A percentile compares a stretch with the other conserved stretches of the same genome.
Evolutionary conservation across 1,284 basidiomycete species (phyloP).

Genomic region (Marasmius sp.): DNA sequence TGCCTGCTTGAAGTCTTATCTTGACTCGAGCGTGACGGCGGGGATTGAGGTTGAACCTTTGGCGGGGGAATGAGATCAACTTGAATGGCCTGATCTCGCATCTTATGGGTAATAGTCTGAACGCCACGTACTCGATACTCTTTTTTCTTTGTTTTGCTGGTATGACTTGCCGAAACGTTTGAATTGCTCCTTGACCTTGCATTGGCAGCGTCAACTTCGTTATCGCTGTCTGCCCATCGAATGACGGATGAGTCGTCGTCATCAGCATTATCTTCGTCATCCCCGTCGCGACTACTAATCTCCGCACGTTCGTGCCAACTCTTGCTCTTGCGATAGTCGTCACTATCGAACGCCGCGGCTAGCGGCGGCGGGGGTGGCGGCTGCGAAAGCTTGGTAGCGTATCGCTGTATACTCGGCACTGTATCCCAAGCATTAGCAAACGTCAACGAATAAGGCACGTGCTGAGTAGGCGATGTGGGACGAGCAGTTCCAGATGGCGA

Average conservation of each 20-base stretch:
- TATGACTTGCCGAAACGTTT: slow-evolving; percentile 32
- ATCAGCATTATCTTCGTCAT: slow-evolving; percentile 81
- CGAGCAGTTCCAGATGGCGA: slow-evolving; percentile 20
- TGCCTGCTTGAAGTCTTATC: background rate
- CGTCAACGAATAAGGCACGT: slow-evolving; percentile 54
- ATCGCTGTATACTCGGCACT: slow-evolving; percentile 75
- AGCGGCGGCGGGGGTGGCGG: slow-evolving; percentile 43
- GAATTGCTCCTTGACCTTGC: slow-evolving; percentile 38
- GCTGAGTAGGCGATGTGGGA: slow-evolving; percentile 30
- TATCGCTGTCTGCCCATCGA: slow-evolving; percentile 36
- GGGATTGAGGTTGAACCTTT: slow-evolving; percentile 21
- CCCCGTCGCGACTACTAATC: slow-evolving; percentile 74
- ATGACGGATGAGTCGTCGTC: slow-evolving; percentile 40
- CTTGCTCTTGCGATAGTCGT: slow-evolving; percentile 38
- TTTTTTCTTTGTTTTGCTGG: slow-evolving; percentile 40
- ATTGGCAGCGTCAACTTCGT: slow-evolving; percentile 24
- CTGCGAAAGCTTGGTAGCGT: slow-evolving; percentile 64
- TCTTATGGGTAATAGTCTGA: slow-evolving; percentile 56
- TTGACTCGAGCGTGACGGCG: slow-evolving; percentile 8
- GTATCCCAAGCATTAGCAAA: slow-evolving; percentile 85
- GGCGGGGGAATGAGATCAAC: slow-evolving; percentile 29
- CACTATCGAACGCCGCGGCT: slow-evolving; percentile 47
- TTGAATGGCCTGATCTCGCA: slow-evolving; percentile 54
- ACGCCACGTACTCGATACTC: slow-evolving; percentile 60
- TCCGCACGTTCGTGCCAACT: slow-evolving; percentile 58